Percentiles rank a stretch among this genome's conserved stretches.
These are phyloP conservation scores for Metschnikowia colocasiae DNA, from an alignment of 805 yeast genomes.

Conservation along the genomic window DNA sequence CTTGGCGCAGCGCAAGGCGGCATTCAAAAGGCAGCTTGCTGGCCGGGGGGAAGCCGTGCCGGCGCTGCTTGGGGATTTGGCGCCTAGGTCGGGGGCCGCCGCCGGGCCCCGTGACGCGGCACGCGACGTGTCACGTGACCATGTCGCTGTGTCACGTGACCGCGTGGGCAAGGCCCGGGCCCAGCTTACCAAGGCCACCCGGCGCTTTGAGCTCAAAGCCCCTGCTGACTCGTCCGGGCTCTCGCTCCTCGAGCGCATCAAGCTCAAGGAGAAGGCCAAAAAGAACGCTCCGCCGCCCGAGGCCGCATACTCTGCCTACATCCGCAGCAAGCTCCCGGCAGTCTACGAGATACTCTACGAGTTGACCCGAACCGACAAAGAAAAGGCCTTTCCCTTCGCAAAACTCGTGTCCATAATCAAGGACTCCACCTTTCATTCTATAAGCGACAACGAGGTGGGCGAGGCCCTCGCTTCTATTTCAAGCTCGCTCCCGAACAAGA, in stretches of 20 bases:
- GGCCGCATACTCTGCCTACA: conserved; percentile 20
- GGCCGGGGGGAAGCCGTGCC: no score
- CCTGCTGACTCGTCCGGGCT: conserved; percentile 21
- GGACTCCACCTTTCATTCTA: conserved; percentile 33
- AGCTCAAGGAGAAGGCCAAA: conserved; percentile 29
- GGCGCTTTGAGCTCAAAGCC: conserved; percentile 36
- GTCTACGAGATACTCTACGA: conserved; percentile 37
- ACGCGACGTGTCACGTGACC: background rate
- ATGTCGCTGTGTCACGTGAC: conserved; percentile 6
- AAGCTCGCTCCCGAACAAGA: conserved; percentile 16
- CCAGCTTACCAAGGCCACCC: conserved; percentile 30
- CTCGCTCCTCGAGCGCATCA: conserved; percentile 39
- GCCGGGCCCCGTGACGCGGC: no score
- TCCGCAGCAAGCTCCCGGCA: conserved; percentile 27
- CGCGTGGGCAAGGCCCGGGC: conserved; percentile 10
- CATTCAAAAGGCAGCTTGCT: conserved; percentile 12
- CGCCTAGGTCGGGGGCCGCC: no score
- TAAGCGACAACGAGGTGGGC: conserved; percentile 27
- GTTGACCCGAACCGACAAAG: conserved; percentile 9
- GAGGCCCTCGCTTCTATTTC: conserved; percentile 26
- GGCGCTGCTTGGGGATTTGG: background rate
- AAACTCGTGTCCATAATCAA: conserved; percentile 27
- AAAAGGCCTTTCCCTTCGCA: conserved; percentile 21
- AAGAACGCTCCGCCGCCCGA: conserved; percentile 17
- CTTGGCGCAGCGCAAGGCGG: conserved; percentile 18